Percentiles rank a stretch among this genome's conserved stretches.
Conservation (phyloP, 2,329 filamentous ascomycete genomes). For the Tolypocladium inflatum region DNA sequence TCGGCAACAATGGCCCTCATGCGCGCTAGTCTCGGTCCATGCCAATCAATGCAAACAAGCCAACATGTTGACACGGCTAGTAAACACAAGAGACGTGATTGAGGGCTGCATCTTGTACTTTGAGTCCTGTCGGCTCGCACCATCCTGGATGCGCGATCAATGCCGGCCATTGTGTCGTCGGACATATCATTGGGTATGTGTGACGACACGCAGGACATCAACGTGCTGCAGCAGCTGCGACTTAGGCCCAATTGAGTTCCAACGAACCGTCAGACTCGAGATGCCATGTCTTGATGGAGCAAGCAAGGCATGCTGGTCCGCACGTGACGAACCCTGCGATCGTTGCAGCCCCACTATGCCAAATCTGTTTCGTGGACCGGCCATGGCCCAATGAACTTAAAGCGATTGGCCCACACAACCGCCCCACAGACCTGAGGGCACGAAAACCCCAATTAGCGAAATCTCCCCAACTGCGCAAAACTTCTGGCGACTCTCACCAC, state of each 20-base stretch:
- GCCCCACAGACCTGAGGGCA: constrained; percentile 17
- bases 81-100: neutral
- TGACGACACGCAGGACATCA: too few species aligned
- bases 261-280: neutral
- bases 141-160: neutral
- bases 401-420: neutral
- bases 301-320: neutral
- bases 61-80: neutral
- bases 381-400: neutral
- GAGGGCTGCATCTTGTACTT: neutral
- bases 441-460: constrained; percentile 33
- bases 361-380: neutral
- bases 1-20: neutral
- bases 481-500: constrained; percentile 15
- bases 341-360: neutral
- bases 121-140: neutral
- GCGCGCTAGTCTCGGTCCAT: neutral
- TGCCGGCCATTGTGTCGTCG: neutral
- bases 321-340: neutral
- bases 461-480: constrained; percentile 19
- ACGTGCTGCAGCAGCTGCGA: too few species aligned
- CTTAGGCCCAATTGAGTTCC: neutral
- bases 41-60: neutral
- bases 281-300: neutral
- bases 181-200: neutral